Percentiles rank a stretch among this genome's conserved stretches.
Conservation (phyloP, 192 early-diverging fungal genomes). For the Powellomyces hirtus region DNA sequence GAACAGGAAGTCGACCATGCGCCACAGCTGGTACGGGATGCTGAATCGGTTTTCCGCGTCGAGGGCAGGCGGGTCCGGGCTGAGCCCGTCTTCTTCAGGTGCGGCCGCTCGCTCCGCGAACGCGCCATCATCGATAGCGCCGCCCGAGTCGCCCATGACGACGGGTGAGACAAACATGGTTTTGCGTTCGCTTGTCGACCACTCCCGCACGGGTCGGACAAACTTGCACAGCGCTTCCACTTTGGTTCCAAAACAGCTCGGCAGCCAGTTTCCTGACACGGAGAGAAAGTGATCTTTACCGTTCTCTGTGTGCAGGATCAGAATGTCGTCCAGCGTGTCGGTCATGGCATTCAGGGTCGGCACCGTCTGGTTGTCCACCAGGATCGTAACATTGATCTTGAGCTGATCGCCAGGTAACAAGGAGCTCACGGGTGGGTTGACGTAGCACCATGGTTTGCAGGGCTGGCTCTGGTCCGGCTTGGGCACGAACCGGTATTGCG, state of each 20-base stretch:
- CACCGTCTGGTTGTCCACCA: conserved; percentile 50
- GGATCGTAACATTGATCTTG: conserved; percentile 57
- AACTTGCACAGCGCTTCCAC: conserved; percentile 61
- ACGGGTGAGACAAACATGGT: conserved; percentile 4
- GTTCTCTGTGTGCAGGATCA: conserved; percentile 79
- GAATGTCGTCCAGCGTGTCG: conserved; percentile 67
- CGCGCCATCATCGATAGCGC: conserved; percentile 19
- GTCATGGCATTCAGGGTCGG: conserved; percentile 54
- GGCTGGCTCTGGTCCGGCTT: conserved; percentile 58
- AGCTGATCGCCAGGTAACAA: conserved; percentile 71
- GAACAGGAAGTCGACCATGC: conserved; percentile 70
- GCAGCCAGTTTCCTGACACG: conserved; percentile 65
- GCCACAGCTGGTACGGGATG: conserved; percentile 69
- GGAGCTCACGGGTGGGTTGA: conserved; percentile 63
- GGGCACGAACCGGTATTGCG: conserved; percentile 71
- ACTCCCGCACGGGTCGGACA: conserved; percentile 35
- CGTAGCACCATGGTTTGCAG: conserved; percentile 72
- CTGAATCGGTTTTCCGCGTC: conserved; percentile 28
- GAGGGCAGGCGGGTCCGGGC: conserved; percentile 26
- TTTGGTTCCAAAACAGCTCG: conserved; percentile 72
- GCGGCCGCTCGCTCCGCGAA: conserved; percentile 8
- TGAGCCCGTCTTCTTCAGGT: background rate
- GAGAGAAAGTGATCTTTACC: conserved; percentile 84
- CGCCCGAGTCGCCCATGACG: conserved; percentile 18
- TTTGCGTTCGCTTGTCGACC: conserved; percentile 2